Conservation (phyloP, 495 filamentous ascomycete species). For the Penicillium soppii region DNA sequence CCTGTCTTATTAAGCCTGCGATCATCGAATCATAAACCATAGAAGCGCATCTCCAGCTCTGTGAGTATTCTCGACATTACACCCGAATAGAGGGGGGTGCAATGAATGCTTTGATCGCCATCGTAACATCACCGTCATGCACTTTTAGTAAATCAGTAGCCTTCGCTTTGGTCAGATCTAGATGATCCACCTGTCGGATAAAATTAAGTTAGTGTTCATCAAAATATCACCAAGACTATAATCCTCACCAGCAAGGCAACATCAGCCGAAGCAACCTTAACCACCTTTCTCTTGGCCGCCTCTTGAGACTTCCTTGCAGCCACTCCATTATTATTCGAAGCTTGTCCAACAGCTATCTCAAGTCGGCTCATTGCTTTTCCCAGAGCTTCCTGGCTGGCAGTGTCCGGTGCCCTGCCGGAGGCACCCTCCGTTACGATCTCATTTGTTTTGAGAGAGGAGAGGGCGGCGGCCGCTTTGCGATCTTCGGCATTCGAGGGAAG, state of each 20-base stretch:
- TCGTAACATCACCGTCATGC: slow-evolving; percentile 74
- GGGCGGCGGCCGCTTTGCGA: slow-evolving; percentile 85
- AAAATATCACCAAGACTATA: not conserved
- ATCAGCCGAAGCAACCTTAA: slow-evolving; percentile 68
- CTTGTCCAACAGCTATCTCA: slow-evolving; percentile 45
- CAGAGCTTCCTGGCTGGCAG: slow-evolving; percentile 75
- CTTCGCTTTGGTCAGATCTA: slow-evolving; percentile 75
- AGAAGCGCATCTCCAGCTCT: not conserved
- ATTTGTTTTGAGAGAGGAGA: slow-evolving; percentile 71
- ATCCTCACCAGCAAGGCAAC: slow-evolving; percentile 58
- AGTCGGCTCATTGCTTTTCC: slow-evolving; percentile 78
- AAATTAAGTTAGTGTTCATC: not conserved
- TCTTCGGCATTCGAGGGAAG: slow-evolving; percentile 74
- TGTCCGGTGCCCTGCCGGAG: slow-evolving; percentile 44
- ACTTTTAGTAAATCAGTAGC: slow-evolving; percentile 79
- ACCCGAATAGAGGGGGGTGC: slow-evolving; percentile 33
- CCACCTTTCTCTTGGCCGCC: slow-evolving; percentile 49
- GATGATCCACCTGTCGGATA: slow-evolving; percentile 62
- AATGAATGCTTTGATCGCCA: slow-evolving; percentile 67
- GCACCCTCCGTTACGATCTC: slow-evolving; percentile 48
- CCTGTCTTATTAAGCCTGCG: too few relatives aligned
- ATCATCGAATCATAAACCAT: not conserved
- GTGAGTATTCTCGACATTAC: slow-evolving; percentile 3
- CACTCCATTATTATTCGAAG: slow-evolving; percentile 12
- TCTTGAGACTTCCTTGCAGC: slow-evolving; percentile 42